Evolutionary conservation across 208 protist species (phyloP).

Genomic region (Leishmania lainsoni): DNA sequence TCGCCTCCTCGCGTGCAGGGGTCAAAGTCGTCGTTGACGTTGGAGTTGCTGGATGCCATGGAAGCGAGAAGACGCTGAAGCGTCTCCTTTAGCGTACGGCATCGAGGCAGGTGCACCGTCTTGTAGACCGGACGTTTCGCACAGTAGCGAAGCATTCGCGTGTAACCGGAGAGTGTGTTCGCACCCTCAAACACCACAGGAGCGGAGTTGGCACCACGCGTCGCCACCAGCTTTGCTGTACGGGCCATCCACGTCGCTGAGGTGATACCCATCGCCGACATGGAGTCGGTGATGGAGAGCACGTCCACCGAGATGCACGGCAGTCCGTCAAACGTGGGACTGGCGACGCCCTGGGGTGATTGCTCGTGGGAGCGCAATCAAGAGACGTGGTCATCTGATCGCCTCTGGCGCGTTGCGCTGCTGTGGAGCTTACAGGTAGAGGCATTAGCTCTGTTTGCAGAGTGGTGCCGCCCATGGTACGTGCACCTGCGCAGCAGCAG

Average conservation of each 20-base stretch:
- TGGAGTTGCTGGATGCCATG: neutral
- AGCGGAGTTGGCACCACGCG: neutral
- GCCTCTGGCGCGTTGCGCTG: neutral
- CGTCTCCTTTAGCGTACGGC: neutral
- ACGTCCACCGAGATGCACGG: slow-evolving; percentile 6
- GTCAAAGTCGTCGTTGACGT: neutral
- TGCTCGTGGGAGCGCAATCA: neutral
- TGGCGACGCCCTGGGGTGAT: neutral
- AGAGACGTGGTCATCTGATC: neutral
- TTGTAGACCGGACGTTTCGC: slow-evolving; percentile 8
- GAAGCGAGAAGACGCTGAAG: slow-evolving; percentile 1
- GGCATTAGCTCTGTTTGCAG: neutral
- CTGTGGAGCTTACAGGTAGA: neutral
- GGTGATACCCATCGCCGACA: slow-evolving; percentile 6
- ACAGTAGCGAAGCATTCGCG: slow-evolving; percentile 20
- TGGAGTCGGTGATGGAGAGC: slow-evolving; percentile 16
- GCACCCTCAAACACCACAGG: slow-evolving; percentile 12
- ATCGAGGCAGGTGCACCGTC: neutral
- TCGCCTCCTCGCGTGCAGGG: neutral
- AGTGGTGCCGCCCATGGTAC: slow-evolving; percentile 23
- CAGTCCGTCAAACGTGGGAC: neutral
- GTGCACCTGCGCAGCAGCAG: slow-evolving; percentile 14
- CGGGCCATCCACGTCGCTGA: slow-evolving; percentile 13
- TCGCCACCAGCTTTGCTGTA: slow-evolving; percentile 3
- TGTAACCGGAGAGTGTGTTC: slow-evolving; percentile 14